phyloP scores from a whole-genome alignment of 177 flowering plant genomes.

The Vitis hybrid region DNA sequence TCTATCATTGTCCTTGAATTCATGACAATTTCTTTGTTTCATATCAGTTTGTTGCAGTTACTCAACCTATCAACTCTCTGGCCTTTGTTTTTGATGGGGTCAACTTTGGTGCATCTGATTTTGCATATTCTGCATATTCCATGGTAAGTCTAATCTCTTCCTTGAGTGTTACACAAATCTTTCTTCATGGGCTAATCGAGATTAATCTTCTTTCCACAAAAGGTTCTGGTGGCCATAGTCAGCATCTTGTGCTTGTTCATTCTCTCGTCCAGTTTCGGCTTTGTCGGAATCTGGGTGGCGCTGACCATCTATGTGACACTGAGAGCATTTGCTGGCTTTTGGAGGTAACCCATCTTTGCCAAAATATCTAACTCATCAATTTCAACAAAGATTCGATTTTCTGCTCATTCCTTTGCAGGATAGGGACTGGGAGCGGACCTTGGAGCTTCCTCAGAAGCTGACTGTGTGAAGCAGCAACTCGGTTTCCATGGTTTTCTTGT shows the following conservation, averaged over 20 bases:
- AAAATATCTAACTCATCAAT: neutral
- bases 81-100: too few relatives aligned
- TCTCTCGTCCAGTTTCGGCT: too few relatives aligned
- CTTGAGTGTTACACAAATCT: neutral
- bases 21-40: neutral
- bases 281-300: too few relatives aligned
- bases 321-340: too few relatives aligned
- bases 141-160: constrained; percentile 28
- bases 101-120: too few relatives aligned
- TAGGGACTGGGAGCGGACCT: constrained; percentile 81
- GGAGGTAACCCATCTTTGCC: constrained; percentile 46
- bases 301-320: too few relatives aligned
- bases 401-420: constrained; percentile 45
- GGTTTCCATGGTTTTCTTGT: constrained; percentile 4
- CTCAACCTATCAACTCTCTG: too few relatives aligned
- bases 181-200: neutral
- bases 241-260: too few relatives aligned
- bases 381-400: neutral
- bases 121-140: too few relatives aligned
- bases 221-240: too few relatives aligned
- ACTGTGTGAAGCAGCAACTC: neutral
- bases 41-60: constrained; percentile 34
- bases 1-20: constrained; percentile 6
- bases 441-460: constrained; percentile 64
- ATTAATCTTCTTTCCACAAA: constrained; percentile 8